These are phyloP conservation scores for Fusarium chaquense DNA, from an alignment of 2,329 filamentous ascomycete genomes.

Conservation along the genomic window DNA sequence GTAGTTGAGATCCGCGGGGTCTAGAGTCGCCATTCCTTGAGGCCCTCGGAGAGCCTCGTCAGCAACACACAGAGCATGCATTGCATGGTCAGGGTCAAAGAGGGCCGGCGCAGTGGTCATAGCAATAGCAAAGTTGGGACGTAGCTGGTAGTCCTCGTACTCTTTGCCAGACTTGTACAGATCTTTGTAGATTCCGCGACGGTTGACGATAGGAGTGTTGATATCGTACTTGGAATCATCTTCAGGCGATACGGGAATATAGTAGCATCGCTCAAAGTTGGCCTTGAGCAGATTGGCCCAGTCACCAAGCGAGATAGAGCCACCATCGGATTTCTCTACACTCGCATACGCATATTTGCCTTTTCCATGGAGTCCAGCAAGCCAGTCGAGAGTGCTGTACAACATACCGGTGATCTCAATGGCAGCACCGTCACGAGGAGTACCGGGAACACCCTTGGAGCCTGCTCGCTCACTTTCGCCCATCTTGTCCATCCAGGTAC, in stretches of 20 bases:
- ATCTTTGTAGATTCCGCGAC: slow-evolving; percentile 98
- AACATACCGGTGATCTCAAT: slow-evolving; percentile 94
- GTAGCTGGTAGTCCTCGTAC: slow-evolving; percentile 97
- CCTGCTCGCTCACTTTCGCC: slow-evolving; percentile 93
- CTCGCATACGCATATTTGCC: slow-evolving; percentile 79
- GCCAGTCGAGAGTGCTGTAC: slow-evolving; percentile 90
- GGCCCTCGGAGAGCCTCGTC: slow-evolving; percentile 86
- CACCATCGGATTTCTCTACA: slow-evolving; percentile 74
- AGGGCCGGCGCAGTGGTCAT: slow-evolving; percentile 94
- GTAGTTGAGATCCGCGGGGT: slow-evolving; percentile 93
- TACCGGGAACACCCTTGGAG: slow-evolving; percentile 93
- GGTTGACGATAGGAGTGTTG: slow-evolving; percentile 83
- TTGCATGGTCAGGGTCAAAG: slow-evolving; percentile 82
- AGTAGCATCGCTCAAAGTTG: slow-evolving; percentile 95
- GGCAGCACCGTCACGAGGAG: slow-evolving; percentile 94
- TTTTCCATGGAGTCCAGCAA: slow-evolving; percentile 72
- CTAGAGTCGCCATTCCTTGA: slow-evolving; percentile 94
- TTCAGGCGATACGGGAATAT: slow-evolving; percentile 75
- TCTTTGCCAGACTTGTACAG: slow-evolving; percentile 93
- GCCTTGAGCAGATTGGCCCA: slow-evolving; percentile 85
- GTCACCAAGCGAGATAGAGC: slow-evolving; percentile 74
- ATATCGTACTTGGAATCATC: slow-evolving; percentile 85
- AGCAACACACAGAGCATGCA: slow-evolving; percentile 81
- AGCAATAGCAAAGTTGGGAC: slow-evolving; percentile 92
- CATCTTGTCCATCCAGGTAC: slow-evolving; percentile 99